Evolutionary conservation across 2,329 filamentous ascomycete genomes (phyloP), one percentile per base, ranked within the genome.

Genomic region (Diaporthe australafricana): DNA sequence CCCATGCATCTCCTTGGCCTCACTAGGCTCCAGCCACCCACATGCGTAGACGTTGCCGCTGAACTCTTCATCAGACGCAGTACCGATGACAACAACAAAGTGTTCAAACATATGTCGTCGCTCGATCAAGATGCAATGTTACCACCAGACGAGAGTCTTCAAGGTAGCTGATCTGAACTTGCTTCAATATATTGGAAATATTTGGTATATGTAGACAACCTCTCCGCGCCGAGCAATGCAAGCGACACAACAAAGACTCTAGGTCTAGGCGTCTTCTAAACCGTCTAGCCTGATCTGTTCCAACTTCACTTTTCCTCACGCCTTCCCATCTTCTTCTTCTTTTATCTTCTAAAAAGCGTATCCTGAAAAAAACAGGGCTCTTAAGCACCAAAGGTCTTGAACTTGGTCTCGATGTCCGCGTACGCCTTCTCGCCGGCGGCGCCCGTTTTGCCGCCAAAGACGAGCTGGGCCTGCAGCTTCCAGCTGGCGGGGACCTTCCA

Each of bases 381-480:
- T 79, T 82, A 89, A 72, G 85, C 85, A 70, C 89, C 90, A 77
- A 86, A 91, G 76, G 89, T 84, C 89, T 91, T 92, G 79, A 93
- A 85, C 77, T 90, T 87, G 80, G 93, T 87, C 81, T 93, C 89
- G 38, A 94, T 76, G 32, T 91, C 88, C 79, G 86, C 82, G 81
- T 90, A 91, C 20, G 84, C 80, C 89, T 95, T 95, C 80, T 90
- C 86, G 17, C 84, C 87, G 8, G 91, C 81, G 74, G 87, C 85
- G 62, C 82, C 89, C 25, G 85, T 86, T 68, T 85, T 86, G 74
- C 87, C 89, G 75, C 94, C 94, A 82, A 98, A 96, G 78, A 97
- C 94, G 75, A 98, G 86, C 87, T 97, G 94, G 30, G 93, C 92
- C 79, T 92, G 90, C 75, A 97, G 88, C 79, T 89, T 89, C 94